A percentile compares a stretch with the other conserved stretches of the same genome.
phyloP scores from a whole-genome alignment of 2,329 filamentous ascomycete species.

The Stemphylium beticola region DNA sequence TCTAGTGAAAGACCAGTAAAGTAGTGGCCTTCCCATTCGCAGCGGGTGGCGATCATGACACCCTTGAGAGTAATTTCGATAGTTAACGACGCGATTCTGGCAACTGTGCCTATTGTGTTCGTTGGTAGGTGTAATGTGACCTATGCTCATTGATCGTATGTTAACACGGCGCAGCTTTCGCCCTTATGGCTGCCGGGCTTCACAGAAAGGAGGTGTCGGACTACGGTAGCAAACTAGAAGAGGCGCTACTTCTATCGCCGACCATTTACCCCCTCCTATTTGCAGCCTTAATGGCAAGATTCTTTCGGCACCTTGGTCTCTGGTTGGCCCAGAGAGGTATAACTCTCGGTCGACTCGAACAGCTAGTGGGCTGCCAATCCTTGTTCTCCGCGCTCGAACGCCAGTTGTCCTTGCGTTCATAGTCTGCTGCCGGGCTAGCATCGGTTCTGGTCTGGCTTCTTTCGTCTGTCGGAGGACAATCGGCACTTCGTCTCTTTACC shows the following conservation, averaged over 20 bases:
- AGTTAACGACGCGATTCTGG: constrained; percentile 31
- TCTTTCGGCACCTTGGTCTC: constrained; percentile 34
- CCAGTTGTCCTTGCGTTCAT: constrained; percentile 32
- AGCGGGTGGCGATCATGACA: constrained; percentile 28
- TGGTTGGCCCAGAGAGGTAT: constrained; percentile 38
- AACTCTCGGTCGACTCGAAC: constrained; percentile 35
- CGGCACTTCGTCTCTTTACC: constrained; percentile 33
- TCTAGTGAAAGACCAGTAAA: neutral
- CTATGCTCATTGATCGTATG: neutral
- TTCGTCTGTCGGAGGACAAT: constrained; percentile 40
- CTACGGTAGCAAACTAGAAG: constrained; percentile 16
- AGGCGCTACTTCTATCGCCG: constrained; percentile 26
- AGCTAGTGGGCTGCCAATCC: constrained; percentile 37
- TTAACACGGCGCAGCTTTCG: constrained; percentile 29
- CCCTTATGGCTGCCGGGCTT: constrained; percentile 29
- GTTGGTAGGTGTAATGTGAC: constrained; percentile 19
- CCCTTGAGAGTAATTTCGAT: constrained; percentile 25
- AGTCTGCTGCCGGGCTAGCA: constrained; percentile 31
- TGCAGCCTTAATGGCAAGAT: constrained; percentile 39
- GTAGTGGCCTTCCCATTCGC: constrained; percentile 26
- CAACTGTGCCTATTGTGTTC: constrained; percentile 36
- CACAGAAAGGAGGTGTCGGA: constrained; percentile 23
- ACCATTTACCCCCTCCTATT: constrained; percentile 41
- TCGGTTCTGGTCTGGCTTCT: constrained; percentile 36
- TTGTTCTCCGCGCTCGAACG: constrained; percentile 41